Base-by-base conservation (phyloP, 108 stramenopile genomes). In the Phaeodactylum tricornutum region DNA sequence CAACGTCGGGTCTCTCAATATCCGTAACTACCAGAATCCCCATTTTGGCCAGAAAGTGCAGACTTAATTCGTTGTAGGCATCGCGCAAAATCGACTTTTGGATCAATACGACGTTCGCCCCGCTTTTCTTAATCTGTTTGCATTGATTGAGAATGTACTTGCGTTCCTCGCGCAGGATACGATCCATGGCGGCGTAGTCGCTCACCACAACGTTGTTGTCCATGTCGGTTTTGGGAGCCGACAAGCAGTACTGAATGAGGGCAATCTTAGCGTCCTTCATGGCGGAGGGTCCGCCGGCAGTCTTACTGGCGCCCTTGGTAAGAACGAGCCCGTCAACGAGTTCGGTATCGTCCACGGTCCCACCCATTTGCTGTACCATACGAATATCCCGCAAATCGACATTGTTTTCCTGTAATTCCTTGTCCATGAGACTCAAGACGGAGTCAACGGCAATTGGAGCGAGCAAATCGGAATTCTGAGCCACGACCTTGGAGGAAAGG, bases 161-260 rank as follows among this genome's bases (percentile, higher is more conserved):
- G 29, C 97, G 77, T 71, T 98, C 98, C 53, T 97, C 96, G 19
- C 94, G 78, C 12, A 99, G 74, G 47, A 99, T 91, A 14, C 98
- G 91, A 70, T 99, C 98, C 98, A 99, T 99, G 58, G 95, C 92
- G 26, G 95, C 94, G 65, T 99, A 99, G 67, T 99, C 98, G 12
- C 72, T 76, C 23, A 99, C 96, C 16, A 99, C 95, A 25, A 98
- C 95, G 54, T 85, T 97, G 75, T 98, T 98, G 82, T 99, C 98
- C 93, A 99, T 99, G 71, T 99, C 98, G 9, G 96, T 98, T 72
- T 99, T 99, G 56, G 98, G 98, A 22, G 98, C 98, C 11, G 87
- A 91, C 17, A 99, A 82, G 74, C 94, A 95, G 81, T 94, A 98
- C 66, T 93, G 91, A 66, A 97, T 76, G 41, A 97, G 62, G 11